These are phyloP conservation scores for Chenopodium formosanum DNA, from an alignment of 148 eudicot genomes.

Conservation along the genomic window DNA sequence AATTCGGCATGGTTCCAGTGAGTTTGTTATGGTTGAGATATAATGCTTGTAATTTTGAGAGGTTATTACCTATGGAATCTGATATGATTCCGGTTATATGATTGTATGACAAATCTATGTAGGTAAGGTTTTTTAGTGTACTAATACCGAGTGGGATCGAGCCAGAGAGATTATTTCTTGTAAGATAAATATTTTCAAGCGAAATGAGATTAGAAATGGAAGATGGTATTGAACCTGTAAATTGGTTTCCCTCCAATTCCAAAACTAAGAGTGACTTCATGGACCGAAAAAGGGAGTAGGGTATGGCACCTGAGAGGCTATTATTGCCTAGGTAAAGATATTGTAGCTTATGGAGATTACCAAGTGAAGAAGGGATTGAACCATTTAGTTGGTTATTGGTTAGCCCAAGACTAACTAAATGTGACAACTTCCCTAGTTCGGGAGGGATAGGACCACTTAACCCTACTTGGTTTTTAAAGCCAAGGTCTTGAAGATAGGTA, in stretches of 20 bases:
- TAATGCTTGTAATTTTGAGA: constrained; percentile 35
- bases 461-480: constrained; percentile 42
- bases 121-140: constrained; percentile 6
- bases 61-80: constrained; percentile 43
- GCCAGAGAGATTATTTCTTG: neutral
- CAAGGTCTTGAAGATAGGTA: constrained; percentile 46
- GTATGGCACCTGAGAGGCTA: neutral
- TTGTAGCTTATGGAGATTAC: constrained; percentile 21
- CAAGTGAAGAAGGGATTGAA: constrained; percentile 49
- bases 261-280: neutral
- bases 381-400: constrained; percentile 53
- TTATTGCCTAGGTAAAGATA: neutral
- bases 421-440: constrained; percentile 49
- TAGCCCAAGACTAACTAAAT: constrained; percentile 41
- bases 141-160: neutral
- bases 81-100: constrained; percentile 48
- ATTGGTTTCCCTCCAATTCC: neutral
- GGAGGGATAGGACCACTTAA: constrained; percentile 56
- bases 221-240: neutral
- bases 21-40: constrained; percentile 48
- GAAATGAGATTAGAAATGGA: neutral
- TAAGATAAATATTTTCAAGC: neutral
- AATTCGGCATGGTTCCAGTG: constrained; percentile 39
- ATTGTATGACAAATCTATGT: constrained; percentile 56
- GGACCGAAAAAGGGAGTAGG: neutral